Evolutionary conservation across 1,284 basidiomycete genomes (phyloP), one percentile per base, ranked within the genome.

Genomic region (Meira miltonrushii): DNA sequence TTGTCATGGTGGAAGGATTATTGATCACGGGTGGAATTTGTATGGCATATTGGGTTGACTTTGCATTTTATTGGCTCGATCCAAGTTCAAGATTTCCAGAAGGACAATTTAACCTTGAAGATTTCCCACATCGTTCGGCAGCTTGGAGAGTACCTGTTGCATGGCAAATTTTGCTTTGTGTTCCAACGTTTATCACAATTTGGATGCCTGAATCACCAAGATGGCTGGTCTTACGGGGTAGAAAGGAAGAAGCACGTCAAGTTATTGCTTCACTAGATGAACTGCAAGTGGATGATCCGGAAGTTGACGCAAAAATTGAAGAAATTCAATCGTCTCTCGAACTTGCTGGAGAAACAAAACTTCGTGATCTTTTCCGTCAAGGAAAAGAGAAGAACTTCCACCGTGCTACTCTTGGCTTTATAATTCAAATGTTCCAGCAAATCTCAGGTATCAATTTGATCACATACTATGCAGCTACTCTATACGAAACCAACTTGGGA

Each of bases 351-450:
- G 60, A 52, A 25, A 61, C 61, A 28, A 56, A 44, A 19, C 52
- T 71, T 52, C 53, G 41, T 1, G 74, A 73, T 49, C 54, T 76
- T 47, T 67, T 76, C 54, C 69, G 61, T 49, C 68, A 75, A 52
- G 74, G 74, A 15, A 54, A 62, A n/a, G 66, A 70, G 46, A 64
- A 70, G 56, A 72, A 76, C 63, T 73, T 76, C 60, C 74, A 76
- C 59, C 67, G 74, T 7, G 68, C 68, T 17, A 57, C 60, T 0
- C 68, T 76, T 25, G 74, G 65, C 13, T 71, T 73, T 51, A 54
- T 69, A 11, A 65, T 65, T 54, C 74, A 76, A 48, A 73, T 75
- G 72, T 75, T 74, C 66, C 74, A 76, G 64, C 74, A 76, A 61
- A 57, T 51, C 17, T 8, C 19, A 23, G 56, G 72, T 63, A 74